Conservation (phyloP, 768 basidiomycete genomes). For the Postia placenta region DNA sequence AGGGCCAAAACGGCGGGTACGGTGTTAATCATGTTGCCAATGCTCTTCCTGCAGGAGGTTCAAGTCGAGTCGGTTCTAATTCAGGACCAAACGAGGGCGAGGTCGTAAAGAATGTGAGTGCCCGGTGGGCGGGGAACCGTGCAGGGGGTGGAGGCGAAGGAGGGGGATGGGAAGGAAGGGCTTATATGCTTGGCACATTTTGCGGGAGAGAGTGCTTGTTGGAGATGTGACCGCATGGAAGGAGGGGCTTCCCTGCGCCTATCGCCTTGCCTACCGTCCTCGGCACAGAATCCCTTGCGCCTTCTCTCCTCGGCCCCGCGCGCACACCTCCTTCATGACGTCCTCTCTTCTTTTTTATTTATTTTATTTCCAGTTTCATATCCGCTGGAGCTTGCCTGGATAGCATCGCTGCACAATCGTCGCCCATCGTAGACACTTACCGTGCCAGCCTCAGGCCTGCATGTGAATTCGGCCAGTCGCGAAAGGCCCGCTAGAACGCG, state of each 20-base stretch:
- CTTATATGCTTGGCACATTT: no score
- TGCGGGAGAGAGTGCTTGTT: no score
- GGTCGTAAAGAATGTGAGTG: slow-evolving; percentile 13
- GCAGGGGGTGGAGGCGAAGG: slow-evolving; percentile 1
- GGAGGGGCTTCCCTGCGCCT: neutral
- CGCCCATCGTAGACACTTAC: no score
- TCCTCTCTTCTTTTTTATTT: no score
- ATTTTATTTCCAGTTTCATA: no score
- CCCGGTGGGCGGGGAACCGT: slow-evolving; percentile 6
- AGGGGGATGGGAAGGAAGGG: neutral
- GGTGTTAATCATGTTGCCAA: slow-evolving; percentile 8
- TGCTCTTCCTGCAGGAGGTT: no score
- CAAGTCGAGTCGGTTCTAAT: no score
- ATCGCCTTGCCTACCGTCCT: neutral
- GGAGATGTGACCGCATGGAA: neutral
- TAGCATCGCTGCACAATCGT: no score
- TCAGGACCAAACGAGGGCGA: slow-evolving; percentile 8
- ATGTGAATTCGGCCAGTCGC: no score
- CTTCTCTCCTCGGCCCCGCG: neutral
- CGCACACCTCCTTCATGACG: neutral
- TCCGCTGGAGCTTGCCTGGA: no score
- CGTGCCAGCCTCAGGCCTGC: no score
- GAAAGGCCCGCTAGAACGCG: neutral
- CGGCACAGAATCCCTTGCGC: neutral
- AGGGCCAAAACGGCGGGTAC: slow-evolving; percentile 10